phyloP scores from a whole-genome alignment of 306 rosid species.

The Calophaca sinica region DNA sequence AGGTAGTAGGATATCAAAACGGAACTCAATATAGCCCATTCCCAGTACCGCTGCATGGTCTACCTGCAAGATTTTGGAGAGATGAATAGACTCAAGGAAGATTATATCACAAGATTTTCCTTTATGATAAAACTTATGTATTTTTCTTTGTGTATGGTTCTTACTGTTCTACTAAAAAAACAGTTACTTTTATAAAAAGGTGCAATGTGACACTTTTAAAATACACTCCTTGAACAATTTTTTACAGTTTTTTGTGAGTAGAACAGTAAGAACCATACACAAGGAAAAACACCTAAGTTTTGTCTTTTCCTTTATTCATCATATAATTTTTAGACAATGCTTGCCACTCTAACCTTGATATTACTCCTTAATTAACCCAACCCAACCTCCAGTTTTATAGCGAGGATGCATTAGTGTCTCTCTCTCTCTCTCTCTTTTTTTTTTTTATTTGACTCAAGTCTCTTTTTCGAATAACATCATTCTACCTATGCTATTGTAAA shows the following conservation, averaged over 20 bases:
- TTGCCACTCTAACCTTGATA: conserved; percentile 41
- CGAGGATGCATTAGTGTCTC: conserved; percentile 35
- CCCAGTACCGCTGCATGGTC: conserved; percentile 85
- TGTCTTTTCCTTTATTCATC: conserved; percentile 28
- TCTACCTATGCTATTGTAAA: conserved; percentile 14
- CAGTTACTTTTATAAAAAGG: too few relatives aligned
- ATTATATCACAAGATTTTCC: conserved; percentile 30
- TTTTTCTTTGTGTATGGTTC: too few relatives aligned
- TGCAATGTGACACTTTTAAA: too few relatives aligned
- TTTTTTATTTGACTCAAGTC: too few relatives aligned
- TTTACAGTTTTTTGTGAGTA: too few relatives aligned
- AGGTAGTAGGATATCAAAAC: conserved; percentile 64
- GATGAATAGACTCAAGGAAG: conserved; percentile 30
- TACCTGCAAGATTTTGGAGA: conserved; percentile 85
- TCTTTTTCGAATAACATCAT: conserved; percentile 10
- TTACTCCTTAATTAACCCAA: conserved; percentile 37
- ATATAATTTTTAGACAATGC: conserved; percentile 23
- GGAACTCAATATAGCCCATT: conserved; percentile 89
- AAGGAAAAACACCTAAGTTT: too few relatives aligned
- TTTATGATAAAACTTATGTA: too few relatives aligned
- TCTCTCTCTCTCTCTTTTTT: too few relatives aligned
- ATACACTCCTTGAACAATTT: too few relatives aligned
- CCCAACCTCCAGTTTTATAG: conserved; percentile 51
- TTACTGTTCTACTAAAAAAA: too few relatives aligned
- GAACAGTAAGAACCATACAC: too few relatives aligned